Conservation (phyloP, 2,329 filamentous ascomycete species). For the Coniochaeta sp. region DNA sequence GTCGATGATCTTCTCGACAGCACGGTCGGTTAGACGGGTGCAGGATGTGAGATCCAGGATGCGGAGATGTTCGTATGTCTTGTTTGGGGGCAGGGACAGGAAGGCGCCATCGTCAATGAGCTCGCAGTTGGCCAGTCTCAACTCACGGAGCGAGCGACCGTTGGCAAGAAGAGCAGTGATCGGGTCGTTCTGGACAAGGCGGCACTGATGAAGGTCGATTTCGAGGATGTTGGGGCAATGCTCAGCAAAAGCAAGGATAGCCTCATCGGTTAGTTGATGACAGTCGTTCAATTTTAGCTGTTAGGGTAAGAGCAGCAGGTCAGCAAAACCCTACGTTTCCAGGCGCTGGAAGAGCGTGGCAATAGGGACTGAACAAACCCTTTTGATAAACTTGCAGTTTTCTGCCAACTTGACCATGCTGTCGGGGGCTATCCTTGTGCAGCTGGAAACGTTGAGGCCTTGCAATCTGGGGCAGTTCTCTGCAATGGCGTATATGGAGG, state of each 20-base stretch:
- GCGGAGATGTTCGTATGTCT: slow-evolving; percentile 76
- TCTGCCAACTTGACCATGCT: slow-evolving; percentile 75
- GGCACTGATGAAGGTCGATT: slow-evolving; percentile 88
- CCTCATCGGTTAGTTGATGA: slow-evolving; percentile 71
- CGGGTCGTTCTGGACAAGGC: slow-evolving; percentile 71
- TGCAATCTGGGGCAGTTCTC: slow-evolving; percentile 79
- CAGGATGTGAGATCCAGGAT: slow-evolving; percentile 94
- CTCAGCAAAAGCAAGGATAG: slow-evolving; percentile 77
- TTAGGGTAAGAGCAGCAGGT: slow-evolving; percentile 3
- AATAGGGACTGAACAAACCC: slow-evolving; percentile 45
- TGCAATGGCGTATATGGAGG: slow-evolving; percentile 70
- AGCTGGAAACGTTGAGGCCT: slow-evolving; percentile 87
- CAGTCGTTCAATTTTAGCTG: slow-evolving; percentile 94
- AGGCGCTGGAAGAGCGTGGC: not conserved
- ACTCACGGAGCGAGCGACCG: slow-evolving; percentile 78
- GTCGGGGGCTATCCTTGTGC: slow-evolving; percentile 76
- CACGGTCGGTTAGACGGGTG: slow-evolving; percentile 72
- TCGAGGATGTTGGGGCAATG: slow-evolving; percentile 91
- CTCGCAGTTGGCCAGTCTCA: slow-evolving; percentile 79
- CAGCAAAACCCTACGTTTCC: not conserved
- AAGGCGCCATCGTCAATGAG: slow-evolving; percentile 86
- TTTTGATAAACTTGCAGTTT: slow-evolving; percentile 79
- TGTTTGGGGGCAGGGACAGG: slow-evolving; percentile 61
- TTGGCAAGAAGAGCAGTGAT: slow-evolving; percentile 74
- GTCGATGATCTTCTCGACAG: slow-evolving; percentile 80